Percentiles rank a stretch among this genome's conserved stretches.
phyloP scores from a whole-genome alignment of 75 land plant species.

The Cryptomeria japonica region DNA sequence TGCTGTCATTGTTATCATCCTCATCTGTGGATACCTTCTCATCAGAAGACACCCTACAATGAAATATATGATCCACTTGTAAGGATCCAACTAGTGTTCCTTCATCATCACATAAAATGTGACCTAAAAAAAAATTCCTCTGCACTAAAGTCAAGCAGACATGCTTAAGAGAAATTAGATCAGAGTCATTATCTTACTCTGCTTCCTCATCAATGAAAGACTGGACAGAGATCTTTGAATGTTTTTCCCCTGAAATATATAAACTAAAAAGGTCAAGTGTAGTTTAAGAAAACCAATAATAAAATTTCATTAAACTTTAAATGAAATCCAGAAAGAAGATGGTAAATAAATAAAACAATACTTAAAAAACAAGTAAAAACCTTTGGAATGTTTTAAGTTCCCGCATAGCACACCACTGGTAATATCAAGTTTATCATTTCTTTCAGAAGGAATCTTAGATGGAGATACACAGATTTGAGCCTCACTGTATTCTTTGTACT shows the following conservation, averaged over 20 bases:
- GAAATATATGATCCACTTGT: neutral
- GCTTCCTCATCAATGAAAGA: slow-evolving; percentile 89
- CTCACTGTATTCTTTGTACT: slow-evolving; percentile 23
- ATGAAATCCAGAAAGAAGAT: neutral
- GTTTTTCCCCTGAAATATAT: slow-evolving; percentile 35
- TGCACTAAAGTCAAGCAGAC: neutral
- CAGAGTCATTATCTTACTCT: slow-evolving; percentile 61
- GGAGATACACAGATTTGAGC: slow-evolving; percentile 1
- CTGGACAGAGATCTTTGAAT: slow-evolving; percentile 20
- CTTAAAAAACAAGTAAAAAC: neutral
- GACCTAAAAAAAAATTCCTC: neutral
- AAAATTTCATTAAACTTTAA: neutral
- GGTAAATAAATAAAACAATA: neutral
- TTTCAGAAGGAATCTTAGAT: neutral
- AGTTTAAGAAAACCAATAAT: neutral
- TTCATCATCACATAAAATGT: neutral
- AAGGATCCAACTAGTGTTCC: neutral
- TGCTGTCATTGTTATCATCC: slow-evolving; percentile 39
- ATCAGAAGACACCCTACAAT: slow-evolving; percentile 78
- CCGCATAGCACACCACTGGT: neutral
- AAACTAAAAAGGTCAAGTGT: neutral
- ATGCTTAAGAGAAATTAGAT: neutral
- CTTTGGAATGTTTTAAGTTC: neutral
- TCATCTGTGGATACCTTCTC: slow-evolving; percentile 75
- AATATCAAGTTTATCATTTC: neutral